Percentiles rank a stretch among this genome's conserved stretches.
phyloP scores from a whole-genome alignment of 768 basidiomycete species.

The Fistulinella prunicolor region DNA sequence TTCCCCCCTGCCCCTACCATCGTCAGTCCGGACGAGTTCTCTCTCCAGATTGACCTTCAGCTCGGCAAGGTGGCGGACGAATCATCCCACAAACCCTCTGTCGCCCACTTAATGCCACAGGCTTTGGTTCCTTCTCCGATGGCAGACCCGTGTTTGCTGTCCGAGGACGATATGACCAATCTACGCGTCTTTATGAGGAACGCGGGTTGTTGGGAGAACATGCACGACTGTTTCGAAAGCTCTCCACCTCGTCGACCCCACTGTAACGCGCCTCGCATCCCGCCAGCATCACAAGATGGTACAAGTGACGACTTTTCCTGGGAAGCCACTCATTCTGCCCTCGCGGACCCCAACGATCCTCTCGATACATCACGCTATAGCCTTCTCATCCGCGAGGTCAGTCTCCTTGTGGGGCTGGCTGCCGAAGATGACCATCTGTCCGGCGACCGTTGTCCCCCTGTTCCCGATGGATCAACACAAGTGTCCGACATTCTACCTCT shows the following conservation, averaged over 20 bases:
- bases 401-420: slow-evolving; percentile 31
- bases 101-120: slow-evolving; percentile 1
- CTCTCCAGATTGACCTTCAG: slow-evolving; percentile 5
- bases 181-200: slow-evolving; percentile 16
- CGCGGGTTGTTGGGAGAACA: slow-evolving; percentile 7
- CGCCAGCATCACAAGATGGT: background rate
- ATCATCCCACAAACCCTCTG: background rate
- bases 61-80: too few species aligned
- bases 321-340: slow-evolving; percentile 10
- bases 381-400: slow-evolving; percentile 31
- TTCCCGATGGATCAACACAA: background rate
- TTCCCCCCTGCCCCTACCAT: too few species aligned
- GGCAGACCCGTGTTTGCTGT: background rate
- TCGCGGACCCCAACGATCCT: background rate
- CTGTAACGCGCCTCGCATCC: background rate
- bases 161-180: slow-evolving; percentile 15
- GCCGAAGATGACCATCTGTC: slow-evolving; percentile 13
- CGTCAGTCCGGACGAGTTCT: slow-evolving; percentile 12
- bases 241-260: slow-evolving; percentile 5
- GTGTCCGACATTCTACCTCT: slow-evolving; percentile 18
- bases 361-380: slow-evolving; percentile 24
- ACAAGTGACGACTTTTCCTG: slow-evolving; percentile 14
- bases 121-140: background rate
- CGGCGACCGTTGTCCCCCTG: slow-evolving; percentile 1
- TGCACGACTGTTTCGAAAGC: slow-evolving; percentile 9